These are phyloP conservation scores for Diaporthe capsici DNA, from an alignment of 2,329 filamentous ascomycete genomes.

Conservation along the genomic window DNA sequence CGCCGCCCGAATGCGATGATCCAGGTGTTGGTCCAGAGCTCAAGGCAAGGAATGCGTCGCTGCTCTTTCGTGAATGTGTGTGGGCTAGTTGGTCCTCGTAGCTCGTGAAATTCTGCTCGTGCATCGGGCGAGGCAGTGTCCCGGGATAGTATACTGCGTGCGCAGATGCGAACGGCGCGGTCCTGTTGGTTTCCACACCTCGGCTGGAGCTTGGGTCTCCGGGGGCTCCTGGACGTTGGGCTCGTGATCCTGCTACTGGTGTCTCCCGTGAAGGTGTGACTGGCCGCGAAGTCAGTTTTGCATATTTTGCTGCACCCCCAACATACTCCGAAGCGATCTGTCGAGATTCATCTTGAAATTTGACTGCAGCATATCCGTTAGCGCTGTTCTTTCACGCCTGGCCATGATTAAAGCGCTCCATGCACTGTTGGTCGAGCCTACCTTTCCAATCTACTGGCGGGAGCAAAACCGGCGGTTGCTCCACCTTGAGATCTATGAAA, in stretches of 20 bases:
- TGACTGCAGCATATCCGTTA: conserved; percentile 61
- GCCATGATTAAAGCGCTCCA: background rate
- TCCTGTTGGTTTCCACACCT: conserved; percentile 14
- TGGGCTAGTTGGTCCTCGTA: conserved; percentile 39
- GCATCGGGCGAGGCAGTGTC: conserved; percentile 9
- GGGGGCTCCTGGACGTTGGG: background rate
- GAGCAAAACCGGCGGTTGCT: conserved; percentile 74
- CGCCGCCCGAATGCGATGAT: conserved; percentile 44
- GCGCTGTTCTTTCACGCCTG: conserved; percentile 1
- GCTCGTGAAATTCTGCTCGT: conserved; percentile 33
- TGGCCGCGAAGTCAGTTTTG: conserved; percentile 62
- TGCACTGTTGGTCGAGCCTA: conserved; percentile 49
- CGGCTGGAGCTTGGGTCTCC: background rate
- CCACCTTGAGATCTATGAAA: conserved; percentile 88
- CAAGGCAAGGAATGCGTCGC: conserved; percentile 33
- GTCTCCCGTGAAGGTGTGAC: conserved; percentile 49
- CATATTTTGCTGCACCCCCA: conserved; percentile 82
- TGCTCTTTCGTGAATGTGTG: conserved; percentile 33
- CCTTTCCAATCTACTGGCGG: conserved; percentile 76
- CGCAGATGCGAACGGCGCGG: conserved; percentile 12
- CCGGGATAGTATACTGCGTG: conserved; percentile 37
- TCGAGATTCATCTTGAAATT: conserved; percentile 90
- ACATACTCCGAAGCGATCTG: conserved; percentile 92
- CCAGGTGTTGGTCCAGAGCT: conserved; percentile 44
- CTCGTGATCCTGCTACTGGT: conserved; percentile 45